Evolutionary conservation across 139 green algal genomes (phyloP), one percentile per base, ranked within the genome.

Genomic region (Chlamydomonas schloesseri): DNA sequence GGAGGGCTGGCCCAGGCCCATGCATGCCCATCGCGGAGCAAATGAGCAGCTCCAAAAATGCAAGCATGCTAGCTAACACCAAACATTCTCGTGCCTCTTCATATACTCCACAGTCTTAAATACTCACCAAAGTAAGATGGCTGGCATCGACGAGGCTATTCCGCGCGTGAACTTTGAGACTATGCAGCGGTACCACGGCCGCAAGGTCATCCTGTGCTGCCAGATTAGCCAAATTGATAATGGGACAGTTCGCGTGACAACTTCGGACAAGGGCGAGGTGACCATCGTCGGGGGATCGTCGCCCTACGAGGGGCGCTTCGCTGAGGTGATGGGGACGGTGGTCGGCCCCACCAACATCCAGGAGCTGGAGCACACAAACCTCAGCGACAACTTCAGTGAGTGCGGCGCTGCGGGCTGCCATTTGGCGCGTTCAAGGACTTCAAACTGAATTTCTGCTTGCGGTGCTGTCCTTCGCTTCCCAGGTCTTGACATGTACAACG

Each of bases 401-500:
- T 87, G 34, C 42, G 42, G 42, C 42, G 5, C 42, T 3, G 17
- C n/a, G 11, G 11, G 17, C 36, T 74, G 20, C 18, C 1, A 23
- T 1, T 33, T n/a, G 15, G 47, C 37, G 37, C 13, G 21, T 21
- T 31, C 23, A 3, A 26, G 0, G 4, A 21, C 21, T 60, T n/a
- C 37, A 76, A 58, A 20, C 0, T 20, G 20, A 55, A 33, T 20
- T 74, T 1, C 31, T 17, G 29, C 34, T 50, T 57, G 26, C 37
- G 26, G n/a, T 42, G 33, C 57, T 33, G n/a, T 64, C 64, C 37
- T 31, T 0, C 14, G 0, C 17, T 23, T 3, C 3, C 9, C 65
- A 87, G 81, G 34, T 24, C 81, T 87, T 20, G 81, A 87, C 53
- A 64, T 87, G 34, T 87, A 80, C 81, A 87, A 87, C 81, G 81